These are phyloP conservation scores for Emergomyces pasteurianus DNA, from an alignment of 2,329 filamentous ascomycete genomes.

Conservation along the genomic window DNA sequence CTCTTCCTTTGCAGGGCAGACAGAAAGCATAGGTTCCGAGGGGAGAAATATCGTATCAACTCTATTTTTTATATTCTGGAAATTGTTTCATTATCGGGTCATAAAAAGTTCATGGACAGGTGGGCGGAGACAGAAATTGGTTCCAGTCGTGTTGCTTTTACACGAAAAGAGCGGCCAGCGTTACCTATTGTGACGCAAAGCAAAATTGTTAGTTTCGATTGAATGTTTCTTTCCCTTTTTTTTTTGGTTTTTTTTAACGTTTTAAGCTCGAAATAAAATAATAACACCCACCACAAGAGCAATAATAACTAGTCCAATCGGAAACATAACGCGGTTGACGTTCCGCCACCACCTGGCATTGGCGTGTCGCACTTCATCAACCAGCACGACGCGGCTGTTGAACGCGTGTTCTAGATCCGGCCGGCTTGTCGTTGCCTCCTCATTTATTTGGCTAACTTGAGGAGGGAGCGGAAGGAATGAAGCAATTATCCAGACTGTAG, in stretches of 20 bases:
- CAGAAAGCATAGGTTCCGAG: background rate
- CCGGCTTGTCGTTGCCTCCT: constrained; percentile 30
- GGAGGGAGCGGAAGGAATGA: constrained; percentile 60
- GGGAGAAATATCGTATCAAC: background rate
- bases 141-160: background rate
- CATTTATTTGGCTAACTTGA: constrained; percentile 42
- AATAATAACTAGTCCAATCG: constrained; percentile 44
- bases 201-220: background rate
- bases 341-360: constrained; percentile 56
- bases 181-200: background rate
- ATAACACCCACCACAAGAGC: constrained; percentile 39
- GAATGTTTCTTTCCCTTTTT: background rate
- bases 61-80: background rate
- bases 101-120: background rate
- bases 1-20: background rate
- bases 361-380: constrained; percentile 40
- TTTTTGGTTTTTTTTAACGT: no score
- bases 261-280: background rate
- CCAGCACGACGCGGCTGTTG: constrained; percentile 30
- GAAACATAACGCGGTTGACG: constrained; percentile 50
- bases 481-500: constrained; percentile 64
- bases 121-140: background rate
- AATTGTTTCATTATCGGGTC: background rate
- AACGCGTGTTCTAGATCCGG: constrained; percentile 33
- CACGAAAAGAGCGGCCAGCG: constrained; percentile 7